Evolutionary conservation across 1,139 yeast genomes (phyloP), one percentile per base, ranked within the genome.

Genomic region (Entelexis paramagnoliae): DNA sequence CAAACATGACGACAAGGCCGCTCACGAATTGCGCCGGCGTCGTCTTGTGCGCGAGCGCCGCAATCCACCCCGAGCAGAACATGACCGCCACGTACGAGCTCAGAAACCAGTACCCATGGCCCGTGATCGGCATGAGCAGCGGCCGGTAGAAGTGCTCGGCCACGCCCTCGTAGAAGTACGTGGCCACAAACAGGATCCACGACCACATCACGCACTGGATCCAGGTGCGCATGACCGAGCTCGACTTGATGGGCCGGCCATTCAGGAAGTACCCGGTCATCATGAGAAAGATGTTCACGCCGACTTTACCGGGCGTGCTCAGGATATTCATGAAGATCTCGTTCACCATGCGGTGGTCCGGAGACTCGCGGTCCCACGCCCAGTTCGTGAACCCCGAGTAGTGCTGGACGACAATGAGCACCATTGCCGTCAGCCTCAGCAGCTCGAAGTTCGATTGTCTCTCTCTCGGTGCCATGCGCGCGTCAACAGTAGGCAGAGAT

Each of bases 201-300:
- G 56, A 53, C 56, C 56, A 53, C 28, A 19, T 48, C 9, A 45
- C 19, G 16, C 49, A 24, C 29, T 53, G 56, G 33, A 44, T 22
- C 56, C 56, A 53, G 13, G 56, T 53, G 6, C 56, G 32, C 22
- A 39, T 45, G 26, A 53, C 26, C 10, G 56, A 48, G 26, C 48
- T 28, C 7, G 49, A 10, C 49, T 42, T 48, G 17, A 53, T 46
- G 9, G 48, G 38, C 34, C 34, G 24, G n/a, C 51, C 55, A 17
- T 49, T 53, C 33, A 53, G 39, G 45, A 53, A 53, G 34, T 46
- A 53, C 8, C 56, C 56, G 10, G 51, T 52, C 42, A 53, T 30
- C 39, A 53, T 45, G 7, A 53, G 42, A 33, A 53, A 53, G 2
- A 53, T 46, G 46, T 48, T 32, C 16, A 53, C 56, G 7, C 56